These are phyloP conservation scores for Phytopythium chamaehyphon DNA, from an alignment of 352 stramenopile genomes.

Conservation along the genomic window DNA sequence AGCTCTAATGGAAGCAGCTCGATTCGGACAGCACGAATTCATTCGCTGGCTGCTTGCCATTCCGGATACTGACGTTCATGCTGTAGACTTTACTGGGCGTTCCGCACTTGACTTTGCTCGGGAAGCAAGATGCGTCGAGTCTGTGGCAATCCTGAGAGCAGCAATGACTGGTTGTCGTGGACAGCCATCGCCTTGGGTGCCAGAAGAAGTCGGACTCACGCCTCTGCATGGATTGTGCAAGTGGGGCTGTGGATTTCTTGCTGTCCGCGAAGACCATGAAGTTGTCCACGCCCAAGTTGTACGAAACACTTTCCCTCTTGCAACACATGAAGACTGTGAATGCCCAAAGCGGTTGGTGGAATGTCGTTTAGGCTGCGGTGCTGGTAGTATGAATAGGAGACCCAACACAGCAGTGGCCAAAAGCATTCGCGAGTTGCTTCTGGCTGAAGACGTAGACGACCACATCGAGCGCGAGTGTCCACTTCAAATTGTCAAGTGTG, in stretches of 20 bases:
- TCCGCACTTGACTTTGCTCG: constrained; percentile 48
- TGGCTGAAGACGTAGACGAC: constrained; percentile 37
- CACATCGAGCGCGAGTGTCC: constrained; percentile 34
- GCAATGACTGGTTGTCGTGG: constrained; percentile 43
- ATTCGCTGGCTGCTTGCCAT: constrained; percentile 51
- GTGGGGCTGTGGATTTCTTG: constrained; percentile 64
- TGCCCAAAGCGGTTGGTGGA: constrained; percentile 49
- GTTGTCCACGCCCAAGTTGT: constrained; percentile 21
- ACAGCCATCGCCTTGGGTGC: constrained; percentile 17
- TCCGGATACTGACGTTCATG: constrained; percentile 29
- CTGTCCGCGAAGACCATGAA: constrained; percentile 17
- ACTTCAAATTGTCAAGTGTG: constrained; percentile 36
- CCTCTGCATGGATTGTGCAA: constrained; percentile 53
- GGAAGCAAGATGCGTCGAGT: constrained; percentile 19
- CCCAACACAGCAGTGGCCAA: constrained; percentile 16
- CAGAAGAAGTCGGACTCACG: constrained; percentile 9
- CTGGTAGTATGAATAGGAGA: constrained; percentile 25
- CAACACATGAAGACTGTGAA: constrained; percentile 32
- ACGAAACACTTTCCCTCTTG: constrained; percentile 30
- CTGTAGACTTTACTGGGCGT: constrained; percentile 19
- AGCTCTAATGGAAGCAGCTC: constrained; percentile 56
- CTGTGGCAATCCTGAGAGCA: constrained; percentile 29
- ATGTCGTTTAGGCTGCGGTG: constrained; percentile 27
- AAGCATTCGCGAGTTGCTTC: constrained; percentile 18
- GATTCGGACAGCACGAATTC: constrained; percentile 39